phyloP scores from a whole-genome alignment of 495 filamentous ascomycete species.

The Neurospora terricola region DNA sequence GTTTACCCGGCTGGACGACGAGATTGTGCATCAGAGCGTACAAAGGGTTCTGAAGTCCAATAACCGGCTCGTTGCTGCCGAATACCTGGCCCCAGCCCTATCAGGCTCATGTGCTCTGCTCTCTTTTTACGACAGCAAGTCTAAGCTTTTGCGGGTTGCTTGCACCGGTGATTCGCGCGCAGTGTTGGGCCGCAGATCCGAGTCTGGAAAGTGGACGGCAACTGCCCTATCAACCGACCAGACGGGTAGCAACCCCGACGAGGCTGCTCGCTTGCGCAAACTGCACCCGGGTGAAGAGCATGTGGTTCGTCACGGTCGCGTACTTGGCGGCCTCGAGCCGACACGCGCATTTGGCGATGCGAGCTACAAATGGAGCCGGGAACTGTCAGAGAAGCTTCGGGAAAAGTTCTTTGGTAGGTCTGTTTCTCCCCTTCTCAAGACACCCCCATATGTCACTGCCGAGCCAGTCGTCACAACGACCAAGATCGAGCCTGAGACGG shows the following conservation, averaged over 20 bases:
- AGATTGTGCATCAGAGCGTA: conserved; percentile 85
- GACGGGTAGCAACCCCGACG: conserved; percentile 75
- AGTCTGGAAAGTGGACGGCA: conserved; percentile 85
- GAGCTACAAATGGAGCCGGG: conserved; percentile 87
- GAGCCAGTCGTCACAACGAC: conserved; percentile 95
- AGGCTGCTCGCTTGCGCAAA: conserved; percentile 68
- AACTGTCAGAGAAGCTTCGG: conserved; percentile 72
- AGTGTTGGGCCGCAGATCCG: conserved; percentile 70
- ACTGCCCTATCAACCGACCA: conserved; percentile 85
- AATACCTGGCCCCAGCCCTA: conserved; percentile 82
- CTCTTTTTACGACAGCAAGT: conserved; percentile 85
- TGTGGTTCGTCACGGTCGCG: conserved; percentile 76
- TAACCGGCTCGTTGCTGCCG: conserved; percentile 76
- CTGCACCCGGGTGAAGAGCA: conserved; percentile 82
- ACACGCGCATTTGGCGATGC: conserved; percentile 93
- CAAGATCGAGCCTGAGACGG: conserved; percentile 77
- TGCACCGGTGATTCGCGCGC: conserved; percentile 93
- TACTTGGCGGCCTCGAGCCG: conserved; percentile 86
- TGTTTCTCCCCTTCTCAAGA: conserved; percentile 61
- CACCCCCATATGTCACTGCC: conserved; percentile 94
- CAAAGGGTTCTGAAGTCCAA: conserved; percentile 80
- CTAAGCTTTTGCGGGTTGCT: conserved; percentile 77
- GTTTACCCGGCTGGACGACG: conserved; percentile 79
- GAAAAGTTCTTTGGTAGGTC: conserved; percentile 75
- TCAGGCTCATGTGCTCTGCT: conserved; percentile 94